Evolutionary conservation across 176 grass and related monocot species (phyloP), one percentile per base, ranked within the genome.

Genomic region (Carex cristatella): DNA sequence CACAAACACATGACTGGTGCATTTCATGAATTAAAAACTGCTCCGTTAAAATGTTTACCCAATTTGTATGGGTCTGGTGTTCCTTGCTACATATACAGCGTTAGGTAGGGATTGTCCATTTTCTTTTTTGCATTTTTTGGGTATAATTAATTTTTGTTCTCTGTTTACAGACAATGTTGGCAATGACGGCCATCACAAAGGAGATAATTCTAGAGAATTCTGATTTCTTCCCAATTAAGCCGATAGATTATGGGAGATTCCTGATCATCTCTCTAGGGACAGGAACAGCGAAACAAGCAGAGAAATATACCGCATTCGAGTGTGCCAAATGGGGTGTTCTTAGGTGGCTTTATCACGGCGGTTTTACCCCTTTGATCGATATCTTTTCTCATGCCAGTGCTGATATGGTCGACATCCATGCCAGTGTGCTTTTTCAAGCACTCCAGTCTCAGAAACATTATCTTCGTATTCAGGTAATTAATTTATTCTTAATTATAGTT

Each of bases 331-430:
- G 94, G 94, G 92, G 94, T 18, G 55, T 94, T 51, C 70, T 94
- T 63, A 85, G 77, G 3, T 97, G 94, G 94, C 85, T 97, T 69
- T 56, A 85, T 64, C 88, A 97, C 69, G 68, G 64, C 2, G 40
- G 82, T 55, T 86, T 65, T 0, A 86, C 87, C 1, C 94, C 92
- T 44, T 64, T 97, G 35, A 60, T 97, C 15, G 89, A 97, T 56
- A 65, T 94, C 82, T 94, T 91, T 73, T 91, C 85, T 44, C 53
- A 91, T 11, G 87, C 90, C 3, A 97, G 88, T 85, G 78, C 86
- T 14, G 88, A 93, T 76, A 90, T 97, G 94, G 94, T 97, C 2
- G 94, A 94, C 85, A 91, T 97, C 85, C 76, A 97, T 77, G 85
- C 91, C 1, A 23, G 84, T 0, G 53, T 90, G 7, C 76, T 93